Conservation (phyloP, 2,329 filamentous ascomycete genomes). For the Exophiala spinifera region DNA sequence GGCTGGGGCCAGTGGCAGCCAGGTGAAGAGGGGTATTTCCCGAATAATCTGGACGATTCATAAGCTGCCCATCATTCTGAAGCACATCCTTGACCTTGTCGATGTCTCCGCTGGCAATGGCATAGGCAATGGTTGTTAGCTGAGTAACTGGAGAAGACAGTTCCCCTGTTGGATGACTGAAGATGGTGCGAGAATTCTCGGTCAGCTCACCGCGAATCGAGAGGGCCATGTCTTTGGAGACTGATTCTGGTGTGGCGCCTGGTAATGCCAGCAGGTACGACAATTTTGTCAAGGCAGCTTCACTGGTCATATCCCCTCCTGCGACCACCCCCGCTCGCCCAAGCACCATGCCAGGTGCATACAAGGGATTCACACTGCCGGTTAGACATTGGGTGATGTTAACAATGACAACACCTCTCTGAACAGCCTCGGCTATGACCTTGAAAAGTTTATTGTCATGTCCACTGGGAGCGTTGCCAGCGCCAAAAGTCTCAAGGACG, state of each 20-base stretch:
- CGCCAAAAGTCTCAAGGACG: constrained; percentile 87
- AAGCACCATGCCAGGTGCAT: constrained; percentile 72
- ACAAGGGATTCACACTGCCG: constrained; percentile 73
- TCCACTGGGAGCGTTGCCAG: constrained; percentile 84
- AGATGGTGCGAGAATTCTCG: constrained; percentile 67
- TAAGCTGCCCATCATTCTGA: constrained; percentile 63
- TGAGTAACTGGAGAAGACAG: constrained; percentile 59
- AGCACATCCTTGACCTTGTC: constrained; percentile 65
- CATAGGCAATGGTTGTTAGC: constrained; percentile 75
- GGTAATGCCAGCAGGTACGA: constrained; percentile 76
- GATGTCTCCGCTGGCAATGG: constrained; percentile 69
- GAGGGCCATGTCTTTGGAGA: constrained; percentile 67
- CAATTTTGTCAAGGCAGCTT: constrained; percentile 87
- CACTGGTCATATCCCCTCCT: constrained; percentile 64
- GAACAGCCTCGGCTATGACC: constrained; percentile 72
- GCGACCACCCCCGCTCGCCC: constrained; percentile 83
- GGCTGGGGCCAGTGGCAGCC: constrained; percentile 54
- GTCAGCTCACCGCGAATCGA: constrained; percentile 84
- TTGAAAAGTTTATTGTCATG: constrained; percentile 74
- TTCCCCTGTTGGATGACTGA: constrained; percentile 64
- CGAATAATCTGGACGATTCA: constrained; percentile 75
- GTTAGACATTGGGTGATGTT: constrained; percentile 84
- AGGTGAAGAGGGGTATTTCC: constrained; percentile 69
- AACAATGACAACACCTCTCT: constrained; percentile 78
- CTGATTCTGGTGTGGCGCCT: constrained; percentile 60